A percentile compares a stretch with the other conserved stretches of the same genome.
These are phyloP conservation scores for Fusarium tricinctum DNA, from an alignment of 2,329 filamentous ascomycete species.

Conservation along the genomic window DNA sequence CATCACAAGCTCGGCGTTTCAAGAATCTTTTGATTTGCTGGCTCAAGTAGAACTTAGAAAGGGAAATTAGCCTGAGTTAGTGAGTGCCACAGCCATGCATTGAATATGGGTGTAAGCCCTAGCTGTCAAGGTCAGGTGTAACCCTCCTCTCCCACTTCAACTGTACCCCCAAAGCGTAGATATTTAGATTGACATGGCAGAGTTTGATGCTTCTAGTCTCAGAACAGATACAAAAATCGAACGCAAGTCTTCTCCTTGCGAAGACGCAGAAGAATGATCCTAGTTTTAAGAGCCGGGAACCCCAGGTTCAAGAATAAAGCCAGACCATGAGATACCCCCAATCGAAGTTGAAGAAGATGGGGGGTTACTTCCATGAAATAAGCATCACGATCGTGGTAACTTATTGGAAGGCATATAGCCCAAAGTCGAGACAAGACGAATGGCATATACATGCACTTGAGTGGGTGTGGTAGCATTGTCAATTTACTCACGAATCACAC, in stretches of 20 bases:
- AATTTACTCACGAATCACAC: conserved; percentile 11
- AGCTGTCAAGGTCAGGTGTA: conserved; percentile 13
- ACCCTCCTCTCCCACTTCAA: conserved; percentile 4
- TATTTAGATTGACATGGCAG: not conserved
- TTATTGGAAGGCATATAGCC: conserved; percentile 30
- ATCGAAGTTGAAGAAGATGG: conserved; percentile 3
- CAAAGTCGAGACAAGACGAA: conserved; percentile 3
- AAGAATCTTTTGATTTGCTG: not conserved
- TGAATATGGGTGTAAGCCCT: conserved; percentile 17
- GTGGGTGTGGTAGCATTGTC: conserved; percentile 5
- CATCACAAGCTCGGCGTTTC: not conserved
- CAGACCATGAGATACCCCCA: not conserved
- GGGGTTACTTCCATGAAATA: conserved; percentile 9
- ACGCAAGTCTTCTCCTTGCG: too few relatives aligned
- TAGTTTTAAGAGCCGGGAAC: not conserved
- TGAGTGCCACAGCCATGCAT: conserved; percentile 25
- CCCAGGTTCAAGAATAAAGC: not conserved
- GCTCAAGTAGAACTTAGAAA: not conserved
- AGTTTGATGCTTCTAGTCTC: not conserved
- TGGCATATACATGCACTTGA: conserved; percentile 1
- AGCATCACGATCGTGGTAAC: conserved; percentile 18
- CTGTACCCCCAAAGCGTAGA: not conserved
- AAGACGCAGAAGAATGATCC: not conserved
- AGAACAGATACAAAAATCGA: not conserved
- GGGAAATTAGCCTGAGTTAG: conserved; percentile 32